Conservation (phyloP, 306 rosid species). For the peach (Prunus persica) region Prunus_persica_NCBIv2 NC_034012.1:23633001-23633500, state of each 20-base stretch:
- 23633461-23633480: too few relatives aligned
- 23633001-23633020: slow-evolving; percentile 60
- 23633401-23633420: not conserved
- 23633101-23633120: not conserved
- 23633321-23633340: not conserved
- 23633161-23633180: not conserved
- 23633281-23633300: not conserved
- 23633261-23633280: not conserved
- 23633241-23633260: not conserved
- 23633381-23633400: not conserved
- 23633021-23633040: slow-evolving; percentile 23
- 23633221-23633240: not conserved
- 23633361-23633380: too few relatives aligned
- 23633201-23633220: not conserved
- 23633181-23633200: not conserved
- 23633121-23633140: not conserved
- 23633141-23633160: not conserved
- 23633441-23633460: too few relatives aligned
- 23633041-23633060: slow-evolving; percentile 19
- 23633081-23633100: not conserved
- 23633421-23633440: not conserved
- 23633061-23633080: not conserved
- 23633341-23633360: not conserved
- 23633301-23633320: not conserved
- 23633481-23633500: too few relatives aligned